Conservation (phyloP, 1,284 basidiomycete species). For the Austropuccinia psidii region DNA sequence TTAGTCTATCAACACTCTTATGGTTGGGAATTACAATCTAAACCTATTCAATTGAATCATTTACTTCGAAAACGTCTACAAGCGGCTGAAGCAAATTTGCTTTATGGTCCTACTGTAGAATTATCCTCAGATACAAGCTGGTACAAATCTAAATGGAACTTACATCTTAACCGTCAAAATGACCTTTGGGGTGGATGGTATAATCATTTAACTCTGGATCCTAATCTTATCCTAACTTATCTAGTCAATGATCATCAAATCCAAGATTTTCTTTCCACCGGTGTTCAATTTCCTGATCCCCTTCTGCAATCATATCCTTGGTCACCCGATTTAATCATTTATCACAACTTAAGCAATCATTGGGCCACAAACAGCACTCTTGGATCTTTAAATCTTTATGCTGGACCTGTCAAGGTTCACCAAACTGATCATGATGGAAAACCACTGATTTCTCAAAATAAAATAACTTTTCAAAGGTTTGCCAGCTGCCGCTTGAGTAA, state of each 20-base stretch:
- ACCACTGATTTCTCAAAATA: conserved; percentile 1
- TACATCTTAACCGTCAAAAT: conserved; percentile 48
- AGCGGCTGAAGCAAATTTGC: conserved; percentile 52
- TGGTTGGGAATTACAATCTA: conserved; percentile 7
- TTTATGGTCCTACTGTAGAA: conserved; percentile 64
- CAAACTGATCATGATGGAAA: neutral
- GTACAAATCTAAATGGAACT: conserved; percentile 58
- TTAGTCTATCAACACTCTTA: neutral
- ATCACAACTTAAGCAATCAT: neutral
- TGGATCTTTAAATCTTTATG: conserved; percentile 20
- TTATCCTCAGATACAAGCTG: conserved; percentile 64
- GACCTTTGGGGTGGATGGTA: conserved; percentile 41
- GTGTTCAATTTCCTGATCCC: conserved; percentile 37
- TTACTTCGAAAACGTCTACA: conserved; percentile 1
- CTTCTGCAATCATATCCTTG: conserved; percentile 21
- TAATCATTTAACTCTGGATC: conserved; percentile 14
- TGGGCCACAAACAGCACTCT: neutral
- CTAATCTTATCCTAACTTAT: conserved; percentile 47
- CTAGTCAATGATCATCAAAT: conserved; percentile 55
- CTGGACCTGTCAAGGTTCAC: neutral
- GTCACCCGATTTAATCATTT: conserved; percentile 20
- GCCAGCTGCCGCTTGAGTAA: conserved; percentile 23
- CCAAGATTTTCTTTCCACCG: conserved; percentile 46
- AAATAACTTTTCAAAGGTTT: conserved; percentile 16
- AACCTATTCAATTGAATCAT: neutral